Evolutionary conservation across 1,284 basidiomycete genomes (phyloP).

Genomic region (Austroboletus novae-zelandiae): DNA sequence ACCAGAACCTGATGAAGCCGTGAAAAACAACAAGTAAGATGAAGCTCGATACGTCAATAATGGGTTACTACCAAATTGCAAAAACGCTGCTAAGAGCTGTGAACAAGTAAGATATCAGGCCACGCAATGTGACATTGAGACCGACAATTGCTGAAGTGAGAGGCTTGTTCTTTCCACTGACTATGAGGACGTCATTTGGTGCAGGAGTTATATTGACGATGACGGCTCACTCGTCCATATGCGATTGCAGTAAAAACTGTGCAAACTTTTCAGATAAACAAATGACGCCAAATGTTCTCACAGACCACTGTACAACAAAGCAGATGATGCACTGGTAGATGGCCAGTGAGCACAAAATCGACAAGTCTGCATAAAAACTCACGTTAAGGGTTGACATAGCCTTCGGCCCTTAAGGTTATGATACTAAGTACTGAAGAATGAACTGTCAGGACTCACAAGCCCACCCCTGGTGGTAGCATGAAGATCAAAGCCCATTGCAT

Average conservation of each 20-base stretch:
- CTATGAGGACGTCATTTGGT: slow-evolving; percentile 1
- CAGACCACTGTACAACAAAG: slow-evolving; percentile 10
- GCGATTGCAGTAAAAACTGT: slow-evolving; percentile 14
- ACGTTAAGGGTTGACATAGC: slow-evolving; percentile 1
- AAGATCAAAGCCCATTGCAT: background rate
- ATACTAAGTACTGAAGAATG: background rate
- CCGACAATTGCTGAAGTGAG: slow-evolving; percentile 9
- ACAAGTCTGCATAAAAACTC: background rate
- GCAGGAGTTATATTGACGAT: background rate
- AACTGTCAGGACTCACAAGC: slow-evolving; percentile 5
- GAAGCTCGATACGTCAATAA: background rate
- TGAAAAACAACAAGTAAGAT: background rate
- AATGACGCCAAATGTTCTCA: background rate
- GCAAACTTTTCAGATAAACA: background rate
- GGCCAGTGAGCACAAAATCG: background rate
- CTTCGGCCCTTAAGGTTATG: background rate
- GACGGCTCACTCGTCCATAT: slow-evolving; percentile 16
- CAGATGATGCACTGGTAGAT: background rate
- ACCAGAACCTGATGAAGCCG: background rate
- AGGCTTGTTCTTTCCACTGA: slow-evolving; percentile 13
- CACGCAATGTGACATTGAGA: background rate
- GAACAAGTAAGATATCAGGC: background rate
- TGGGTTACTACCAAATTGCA: background rate
- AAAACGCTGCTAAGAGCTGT: background rate
- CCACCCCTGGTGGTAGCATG: slow-evolving; percentile 8